Evolutionary conservation across 495 filamentous ascomycete genomes (phyloP), one percentile per base, ranked within the genome.

Genomic region (Penicillium canariense): DNA sequence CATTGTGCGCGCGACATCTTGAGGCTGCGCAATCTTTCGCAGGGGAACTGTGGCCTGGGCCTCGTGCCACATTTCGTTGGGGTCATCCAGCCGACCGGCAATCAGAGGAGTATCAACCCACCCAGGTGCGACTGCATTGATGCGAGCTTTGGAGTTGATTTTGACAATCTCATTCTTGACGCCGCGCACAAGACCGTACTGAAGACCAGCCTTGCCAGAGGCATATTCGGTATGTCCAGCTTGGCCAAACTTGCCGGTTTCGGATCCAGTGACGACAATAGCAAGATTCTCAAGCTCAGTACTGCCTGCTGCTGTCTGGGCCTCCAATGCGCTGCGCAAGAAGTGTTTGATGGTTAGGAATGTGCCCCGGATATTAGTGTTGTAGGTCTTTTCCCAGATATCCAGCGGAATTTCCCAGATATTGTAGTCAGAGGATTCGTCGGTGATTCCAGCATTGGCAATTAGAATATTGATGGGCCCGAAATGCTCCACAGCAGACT

Each of bases 331-430:
- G 3, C 65, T 47, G 18, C 67, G 68, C 8, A 84, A 68, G 67
- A 83, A 83, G 50, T 81, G 75, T 52, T 84, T 84, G 58, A 83
- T 80, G 22, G 78, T 78, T 0, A 84, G 68, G 58, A 82, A 84
- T 5, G 79, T 80, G 6, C 78, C 79, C 15, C 76, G 76, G 12
- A 77, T 65, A 51, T 82, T 82, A 28, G 64, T 67, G 11, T 63
- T 66, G 60, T 82, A 80, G 0, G 71, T 76, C 59, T 75, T 72
- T 38, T 83, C 78, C 80, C 79, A 84, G 1, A 72, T 62, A 4
- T 76, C 72, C 11, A 78, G 46, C 1, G 77, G 72, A 28, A 82
- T 65, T n/a, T 80, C 70, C 81, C 81, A 84, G 45, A 84, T 79
- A 3, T 70, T 75, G 40, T 74, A 73, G 11, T 69, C 54, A 44